Base-by-base conservation (phyloP, 805 yeast genomes). In the Ogataea chonburiensis region DNA sequence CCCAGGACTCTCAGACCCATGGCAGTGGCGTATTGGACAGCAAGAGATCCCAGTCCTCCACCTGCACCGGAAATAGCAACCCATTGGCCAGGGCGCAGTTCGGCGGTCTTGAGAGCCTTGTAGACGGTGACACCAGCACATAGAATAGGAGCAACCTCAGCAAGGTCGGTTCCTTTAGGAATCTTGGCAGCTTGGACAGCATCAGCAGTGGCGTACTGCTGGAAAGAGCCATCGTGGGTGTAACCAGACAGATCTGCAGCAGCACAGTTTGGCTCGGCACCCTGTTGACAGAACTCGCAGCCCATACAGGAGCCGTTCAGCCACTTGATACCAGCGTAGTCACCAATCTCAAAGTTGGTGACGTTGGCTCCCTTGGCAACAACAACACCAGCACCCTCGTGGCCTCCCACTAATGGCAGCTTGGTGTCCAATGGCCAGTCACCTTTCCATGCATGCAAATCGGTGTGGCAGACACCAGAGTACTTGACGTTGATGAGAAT, bases 381-480 rank as follows among this genome's bases (percentile, higher is more conserved):
- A 48, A 85, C 93, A 34, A 75, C 74, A 60, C 94, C 94, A 18
- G 91, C 89, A 67, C 93, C 94, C 66, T 85, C 94, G 66, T 85
- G 94, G 52, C 94, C 94, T 46, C 93, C 93, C 32, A 84, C 88
- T 50, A 83, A 67, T 16, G 93, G 91, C 43, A 81, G 69, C 59
- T 80, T 81, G 48, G 81, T 75, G 46, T 67, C 75, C 61, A 82
- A 69, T 34, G 94, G 93, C 94, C 95, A 86, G 68, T 87, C 95
- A 56, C 95, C 95, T 61, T 83, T 77, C 89, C 93, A 85, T 38
- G 94, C 95, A 70, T 87, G 96, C 61, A 87, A 75, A 60, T 86
- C 96, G 23, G 95, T 86, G 72, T 88, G 96, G 67, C 96, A 86
- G 39, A 86, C 95, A 66, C 96, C 96, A 17, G 95, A 78, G 73